Base-by-base conservation (phyloP, 2,329 filamentous ascomycete genomes). In the Trichoderma breve region DNA sequence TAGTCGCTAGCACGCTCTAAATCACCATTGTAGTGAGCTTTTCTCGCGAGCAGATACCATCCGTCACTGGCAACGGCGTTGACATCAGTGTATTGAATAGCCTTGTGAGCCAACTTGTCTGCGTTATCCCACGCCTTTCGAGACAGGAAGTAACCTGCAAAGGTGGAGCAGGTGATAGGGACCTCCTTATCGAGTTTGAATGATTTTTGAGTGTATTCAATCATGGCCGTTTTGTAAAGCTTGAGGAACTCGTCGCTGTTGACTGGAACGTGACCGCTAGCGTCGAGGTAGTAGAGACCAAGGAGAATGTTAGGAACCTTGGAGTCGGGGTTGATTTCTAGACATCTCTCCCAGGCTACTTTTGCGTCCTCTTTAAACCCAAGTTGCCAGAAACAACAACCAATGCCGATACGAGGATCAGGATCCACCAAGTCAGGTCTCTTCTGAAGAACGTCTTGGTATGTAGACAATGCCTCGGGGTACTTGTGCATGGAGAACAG, bases 1-100 rank as follows among this genome's bases (percentile, higher is more conserved):
- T 92, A 97, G 77, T 97, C 93, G 24, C 88, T 89, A 2, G 96
- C 95, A 71, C 90, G 91, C 24, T 91, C 86, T 7, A 89, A 82
- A 72, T 98, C 91, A 55, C 92, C 92, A 72, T 90, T 88, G 75
- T 94, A 93, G 79, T 99, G 96, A 74, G 95, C 93, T 80, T 97
- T 98, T 73, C 95, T 88, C 32, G 94, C 96, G 53, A 98, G 88
- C 9, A 98, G 84, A 82, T 98, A 99, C 95, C 95, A 98, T 43
- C 96, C 97, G 79, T 99, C 97, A 82, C 95, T 97, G 28, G 95
- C 95, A 80, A 98, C 94, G 4, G 95, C 93, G 80, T 97, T 97
- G 76, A 98, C 93, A 79, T 99, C 96, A 3, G 96, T 98, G 77
- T 93, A 92, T 78, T 98, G 94, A 74, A 99, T 98, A 7, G 96